Evolutionary conservation across 306 rosid genomes (phyloP), one percentile per base, ranked within the genome.

Genomic region (Sicyos baderoa): DNA sequence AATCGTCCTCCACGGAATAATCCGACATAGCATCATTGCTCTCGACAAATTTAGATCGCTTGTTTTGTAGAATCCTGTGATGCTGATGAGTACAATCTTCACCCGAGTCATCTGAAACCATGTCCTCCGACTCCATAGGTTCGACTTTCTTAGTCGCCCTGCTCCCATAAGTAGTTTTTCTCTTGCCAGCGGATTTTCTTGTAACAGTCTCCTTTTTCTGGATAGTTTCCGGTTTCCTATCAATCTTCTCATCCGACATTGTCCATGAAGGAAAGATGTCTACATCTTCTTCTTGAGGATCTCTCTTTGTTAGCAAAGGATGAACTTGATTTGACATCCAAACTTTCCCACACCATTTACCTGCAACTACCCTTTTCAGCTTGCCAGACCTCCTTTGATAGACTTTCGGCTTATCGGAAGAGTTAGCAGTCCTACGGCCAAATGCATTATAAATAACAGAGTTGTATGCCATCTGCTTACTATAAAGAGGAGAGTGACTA

Each of bases 381-480:
- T 72, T 85, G 80, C 82, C 79, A 42, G 80, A 44, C 82, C 95
- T 88, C 86, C 91, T 93, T 76, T 72, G 83, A 77, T 80, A 84
- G 74, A 86, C 87, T 77, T 84, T 86, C 48, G 81, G 82, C 76
- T 85, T 84, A 42, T 70, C 55, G 11, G 96, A 78, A 7, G 81
- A 84, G 82, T 76, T 77, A 72, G 82, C 79, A 77, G 95, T 76
- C 75, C 83, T 77, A 75, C 94, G 82, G 51, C 97, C 99, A 84
- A 94, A 94, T 77, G 90, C 96, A 76, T 83, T 67, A 80, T 94
- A 90, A 84, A 88, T 85, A 56, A 94, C 96, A 76, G 94, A 85
- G 79, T 94, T 94, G 82, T 90, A 94, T 65, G 97, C 89, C 99
- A 94, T 94, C 84, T 94, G 99, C 89, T 94, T 94, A 74, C 96